Percentiles rank a stretch among this genome's conserved stretches.
Evolutionary conservation across 2,329 filamentous ascomycete species (phyloP).

Genomic region (Ceratocystis diversiconidia): DNA sequence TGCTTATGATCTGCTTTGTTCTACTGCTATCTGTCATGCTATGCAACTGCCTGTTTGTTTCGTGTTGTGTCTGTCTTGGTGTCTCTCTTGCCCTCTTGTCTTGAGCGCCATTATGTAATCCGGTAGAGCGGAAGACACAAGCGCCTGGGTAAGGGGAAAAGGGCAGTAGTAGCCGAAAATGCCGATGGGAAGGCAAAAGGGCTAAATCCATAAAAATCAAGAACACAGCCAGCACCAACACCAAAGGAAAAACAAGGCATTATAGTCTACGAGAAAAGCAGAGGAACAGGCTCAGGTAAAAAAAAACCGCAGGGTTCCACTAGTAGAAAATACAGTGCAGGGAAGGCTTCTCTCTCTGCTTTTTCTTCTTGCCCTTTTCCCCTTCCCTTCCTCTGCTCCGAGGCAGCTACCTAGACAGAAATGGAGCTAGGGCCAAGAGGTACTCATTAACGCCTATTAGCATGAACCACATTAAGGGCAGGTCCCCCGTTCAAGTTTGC

Average conservation of each 20-base stretch:
- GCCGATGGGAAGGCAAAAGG: constrained; percentile 14
- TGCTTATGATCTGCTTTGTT: background rate
- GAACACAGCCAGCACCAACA: background rate
- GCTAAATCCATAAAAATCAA: constrained; percentile 6
- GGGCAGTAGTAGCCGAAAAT: constrained; percentile 18
- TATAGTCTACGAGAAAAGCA: background rate
- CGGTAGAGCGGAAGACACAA: constrained; percentile 17
- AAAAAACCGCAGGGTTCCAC: background rate
- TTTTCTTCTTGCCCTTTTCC: background rate
- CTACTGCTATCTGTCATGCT: background rate
- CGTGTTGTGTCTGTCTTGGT: background rate
- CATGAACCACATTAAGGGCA: no score
- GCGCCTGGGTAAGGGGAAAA: constrained; percentile 5
- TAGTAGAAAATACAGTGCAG: background rate
- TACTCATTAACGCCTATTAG: background rate
- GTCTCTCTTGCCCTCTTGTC: background rate
- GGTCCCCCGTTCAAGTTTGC: no score
- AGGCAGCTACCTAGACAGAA: background rate
- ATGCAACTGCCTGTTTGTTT: background rate
- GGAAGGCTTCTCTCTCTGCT: background rate
- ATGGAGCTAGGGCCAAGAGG: background rate
- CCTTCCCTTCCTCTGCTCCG: background rate
- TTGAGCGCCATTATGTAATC: constrained; percentile 12
- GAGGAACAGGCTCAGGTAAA: background rate
- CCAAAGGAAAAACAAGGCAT: background rate